Evolutionary conservation across 768 basidiomycete genomes (phyloP).

Genomic region (Boletus pseudo-olivaceus): DNA sequence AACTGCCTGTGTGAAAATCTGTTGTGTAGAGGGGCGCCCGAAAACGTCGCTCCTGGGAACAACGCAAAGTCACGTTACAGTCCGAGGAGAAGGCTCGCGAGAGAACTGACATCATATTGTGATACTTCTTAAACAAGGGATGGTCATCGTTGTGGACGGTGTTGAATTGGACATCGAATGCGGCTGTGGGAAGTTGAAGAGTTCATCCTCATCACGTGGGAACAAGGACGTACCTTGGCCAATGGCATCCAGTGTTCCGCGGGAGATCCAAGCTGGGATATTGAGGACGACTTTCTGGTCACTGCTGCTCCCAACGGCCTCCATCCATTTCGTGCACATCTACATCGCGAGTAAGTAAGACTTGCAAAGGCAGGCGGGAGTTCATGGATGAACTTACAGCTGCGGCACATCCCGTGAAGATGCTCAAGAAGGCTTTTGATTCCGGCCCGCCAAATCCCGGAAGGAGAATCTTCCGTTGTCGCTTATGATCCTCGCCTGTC

Average conservation of each 20-base stretch:
- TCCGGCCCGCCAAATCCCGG: slow-evolving; percentile 54
- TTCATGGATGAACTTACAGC: slow-evolving; percentile 11
- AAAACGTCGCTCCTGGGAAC: slow-evolving; percentile 19
- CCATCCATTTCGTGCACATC: slow-evolving; percentile 25
- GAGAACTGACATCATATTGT: slow-evolving; percentile 12
- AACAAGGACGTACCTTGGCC: slow-evolving; percentile 37
- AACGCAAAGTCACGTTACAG: slow-evolving; percentile 6
- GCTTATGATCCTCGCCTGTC: slow-evolving; percentile 43
- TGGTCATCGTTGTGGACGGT: slow-evolving; percentile 9
- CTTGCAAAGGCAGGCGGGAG: not conserved
- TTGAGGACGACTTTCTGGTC: slow-evolving; percentile 20
- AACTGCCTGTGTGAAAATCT: slow-evolving; percentile 15
- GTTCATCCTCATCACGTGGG: not conserved
- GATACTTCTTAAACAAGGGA: slow-evolving; percentile 8
- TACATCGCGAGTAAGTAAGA: not conserved
- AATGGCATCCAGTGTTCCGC: slow-evolving; percentile 48
- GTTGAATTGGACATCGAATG: slow-evolving; percentile 49
- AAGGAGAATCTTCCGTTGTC: slow-evolving; percentile 52
- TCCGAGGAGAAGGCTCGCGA: slow-evolving; percentile 1
- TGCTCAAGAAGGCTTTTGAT: slow-evolving; percentile 46
- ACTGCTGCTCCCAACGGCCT: slow-evolving; percentile 8
- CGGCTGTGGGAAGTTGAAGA: slow-evolving; percentile 26
- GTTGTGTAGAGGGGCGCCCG: slow-evolving; percentile 12
- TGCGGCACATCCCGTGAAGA: slow-evolving; percentile 41
- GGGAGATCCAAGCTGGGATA: slow-evolving; percentile 33